Conservation (phyloP, 306 rosid species). For the Prosopis cineraria region DNA sequence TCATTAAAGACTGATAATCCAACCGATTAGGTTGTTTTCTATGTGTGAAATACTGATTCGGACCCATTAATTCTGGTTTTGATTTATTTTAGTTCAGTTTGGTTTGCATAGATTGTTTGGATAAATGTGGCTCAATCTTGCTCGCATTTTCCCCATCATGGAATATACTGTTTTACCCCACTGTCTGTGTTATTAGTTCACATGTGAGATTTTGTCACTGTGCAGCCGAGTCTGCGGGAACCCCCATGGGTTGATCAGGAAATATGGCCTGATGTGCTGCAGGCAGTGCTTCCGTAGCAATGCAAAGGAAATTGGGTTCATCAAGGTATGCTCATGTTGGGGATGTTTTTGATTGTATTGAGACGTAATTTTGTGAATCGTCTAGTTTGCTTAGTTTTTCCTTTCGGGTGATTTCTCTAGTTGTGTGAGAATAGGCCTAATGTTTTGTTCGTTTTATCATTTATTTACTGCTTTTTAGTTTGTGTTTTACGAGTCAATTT, state of each 20-base stretch:
- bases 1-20: background rate
- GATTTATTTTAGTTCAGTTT: background rate
- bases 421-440: background rate
- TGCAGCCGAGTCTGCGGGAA: slow-evolving; percentile 65
- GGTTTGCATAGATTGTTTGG: background rate
- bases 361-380: background rate
- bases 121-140: too few relatives aligned
- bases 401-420: background rate
- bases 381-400: background rate
- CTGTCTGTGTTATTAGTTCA: background rate
- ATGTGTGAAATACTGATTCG: background rate
- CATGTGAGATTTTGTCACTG: background rate
- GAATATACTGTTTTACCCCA: background rate
- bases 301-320: slow-evolving; percentile 64
- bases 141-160: background rate
- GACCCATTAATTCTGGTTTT: background rate
- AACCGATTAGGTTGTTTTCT: background rate
- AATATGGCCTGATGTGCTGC: slow-evolving; percentile 64
- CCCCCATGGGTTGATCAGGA: slow-evolving; percentile 60
- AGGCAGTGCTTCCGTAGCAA: slow-evolving; percentile 71
- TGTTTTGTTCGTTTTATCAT: background rate
- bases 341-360: background rate
- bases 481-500: background rate
- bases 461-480: background rate
- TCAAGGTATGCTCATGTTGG: slow-evolving; percentile 40